A percentile compares a stretch with the other conserved stretches of the same genome.
These are phyloP conservation scores for Thuja plicata DNA, from an alignment of 83 land plant species.

Conservation along the genomic window DNA sequence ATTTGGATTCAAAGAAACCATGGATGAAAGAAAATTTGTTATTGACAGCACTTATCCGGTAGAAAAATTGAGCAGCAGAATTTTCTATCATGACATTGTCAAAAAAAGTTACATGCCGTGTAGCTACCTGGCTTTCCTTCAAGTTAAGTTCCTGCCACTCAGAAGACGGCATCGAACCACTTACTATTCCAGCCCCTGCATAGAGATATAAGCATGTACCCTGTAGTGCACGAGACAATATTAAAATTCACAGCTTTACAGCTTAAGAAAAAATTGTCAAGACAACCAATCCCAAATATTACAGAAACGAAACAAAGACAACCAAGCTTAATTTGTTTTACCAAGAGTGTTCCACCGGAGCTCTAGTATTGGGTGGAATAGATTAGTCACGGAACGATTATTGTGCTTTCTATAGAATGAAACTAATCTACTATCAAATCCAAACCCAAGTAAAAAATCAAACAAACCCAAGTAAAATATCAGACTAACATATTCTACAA, in stretches of 20 bases:
- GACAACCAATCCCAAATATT: neutral
- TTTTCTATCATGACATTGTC: neutral
- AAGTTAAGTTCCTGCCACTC: constrained; percentile 93
- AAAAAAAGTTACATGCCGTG: neutral
- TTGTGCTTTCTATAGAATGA: neutral
- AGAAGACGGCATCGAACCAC: constrained; percentile 65
- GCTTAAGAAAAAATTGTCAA: neutral
- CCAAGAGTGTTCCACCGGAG: neutral
- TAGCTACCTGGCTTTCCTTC: constrained; percentile 68
- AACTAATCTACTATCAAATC: neutral
- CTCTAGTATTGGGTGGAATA: neutral
- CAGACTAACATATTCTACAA: neutral
- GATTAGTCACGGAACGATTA: neutral
- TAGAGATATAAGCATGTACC: constrained; percentile 63
- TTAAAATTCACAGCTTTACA: neutral
- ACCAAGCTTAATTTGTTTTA: neutral
- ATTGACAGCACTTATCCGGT: neutral
- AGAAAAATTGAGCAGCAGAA: neutral
- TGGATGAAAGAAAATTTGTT: neutral
- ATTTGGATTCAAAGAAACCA: neutral
- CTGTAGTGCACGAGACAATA: constrained; percentile 16
- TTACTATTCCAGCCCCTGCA: constrained; percentile 93
- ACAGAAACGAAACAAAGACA: neutral
- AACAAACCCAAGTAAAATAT: neutral
- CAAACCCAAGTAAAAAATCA: neutral